phyloP scores from a whole-genome alignment of 1,284 basidiomycete genomes.

The Cystobasidium slooffiae region DNA sequence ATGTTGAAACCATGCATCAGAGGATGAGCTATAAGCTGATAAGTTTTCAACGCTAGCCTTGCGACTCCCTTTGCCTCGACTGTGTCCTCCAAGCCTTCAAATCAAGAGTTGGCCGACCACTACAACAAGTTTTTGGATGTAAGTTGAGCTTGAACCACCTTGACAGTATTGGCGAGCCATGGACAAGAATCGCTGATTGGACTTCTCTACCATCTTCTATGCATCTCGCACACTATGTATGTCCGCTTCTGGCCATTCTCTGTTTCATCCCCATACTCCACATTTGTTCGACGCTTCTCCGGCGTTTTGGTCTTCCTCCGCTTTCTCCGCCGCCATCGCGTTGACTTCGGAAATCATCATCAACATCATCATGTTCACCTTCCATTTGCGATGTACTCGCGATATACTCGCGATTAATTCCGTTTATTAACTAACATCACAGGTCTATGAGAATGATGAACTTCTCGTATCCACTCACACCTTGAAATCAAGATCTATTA shows the following conservation, averaged over 20 bases:
- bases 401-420: no score
- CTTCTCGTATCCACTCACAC: conserved; percentile 12
- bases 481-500: neutral
- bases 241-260: no score
- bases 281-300: no score
- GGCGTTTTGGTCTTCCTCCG: no score
- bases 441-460: conserved; percentile 32
- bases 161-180: no score
- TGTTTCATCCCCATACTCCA: no score
- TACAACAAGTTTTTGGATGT: conserved; percentile 37
- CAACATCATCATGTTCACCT: no score
- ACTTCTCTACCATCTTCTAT: no score
- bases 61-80: conserved; percentile 15
- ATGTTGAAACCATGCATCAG: neutral
- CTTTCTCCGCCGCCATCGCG: neutral
- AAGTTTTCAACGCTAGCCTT: neutral
- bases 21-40: neutral
- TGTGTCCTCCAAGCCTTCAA: conserved; percentile 3
- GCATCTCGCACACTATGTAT: no score
- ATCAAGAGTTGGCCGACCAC: conserved; percentile 17
- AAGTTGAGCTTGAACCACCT: neutral
- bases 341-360: neutral
- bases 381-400: no score
- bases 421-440: no score
- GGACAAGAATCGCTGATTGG: no score